phyloP scores from a whole-genome alignment of 305 asterid species.

The Vinca major region DNA sequence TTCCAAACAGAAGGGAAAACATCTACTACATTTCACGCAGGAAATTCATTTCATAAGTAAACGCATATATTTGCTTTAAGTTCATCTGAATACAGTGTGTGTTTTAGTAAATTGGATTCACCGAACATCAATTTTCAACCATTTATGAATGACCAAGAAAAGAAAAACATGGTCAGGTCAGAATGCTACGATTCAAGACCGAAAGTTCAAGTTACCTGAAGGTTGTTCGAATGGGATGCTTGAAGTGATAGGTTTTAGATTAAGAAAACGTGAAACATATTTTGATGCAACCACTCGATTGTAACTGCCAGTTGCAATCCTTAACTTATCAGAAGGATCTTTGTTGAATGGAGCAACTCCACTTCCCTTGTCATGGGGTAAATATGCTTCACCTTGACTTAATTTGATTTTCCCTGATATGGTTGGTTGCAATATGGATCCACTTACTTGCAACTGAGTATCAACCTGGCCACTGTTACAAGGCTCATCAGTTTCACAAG shows the following conservation, averaged over 20 bases:
- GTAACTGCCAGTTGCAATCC: conserved; percentile 59
- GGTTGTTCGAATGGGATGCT: conserved; percentile 47
- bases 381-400: conserved; percentile 96
- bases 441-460: conserved; percentile 82
- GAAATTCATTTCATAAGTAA: background rate
- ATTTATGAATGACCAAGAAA: background rate
- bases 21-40: background rate
- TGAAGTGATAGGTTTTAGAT: conserved; percentile 68
- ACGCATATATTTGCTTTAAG: background rate
- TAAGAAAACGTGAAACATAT: conserved; percentile 86
- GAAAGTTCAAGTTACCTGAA: conserved; percentile 43
- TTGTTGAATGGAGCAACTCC: conserved; percentile 69
- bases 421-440: conserved; percentile 95
- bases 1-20: background rate
- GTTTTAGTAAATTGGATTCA: background rate
- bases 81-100: background rate
- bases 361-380: conserved; percentile 95
- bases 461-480: conserved; percentile 93
- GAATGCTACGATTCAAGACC: background rate
- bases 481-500: conserved; percentile 21
- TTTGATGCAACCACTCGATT: conserved; percentile 88
- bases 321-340: conserved; percentile 42
- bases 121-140: background rate
- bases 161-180: background rate
- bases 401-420: conserved; percentile 89